Conservation (phyloP, 768 basidiomycete genomes). For the Paxillus rubicundulus region DNA sequence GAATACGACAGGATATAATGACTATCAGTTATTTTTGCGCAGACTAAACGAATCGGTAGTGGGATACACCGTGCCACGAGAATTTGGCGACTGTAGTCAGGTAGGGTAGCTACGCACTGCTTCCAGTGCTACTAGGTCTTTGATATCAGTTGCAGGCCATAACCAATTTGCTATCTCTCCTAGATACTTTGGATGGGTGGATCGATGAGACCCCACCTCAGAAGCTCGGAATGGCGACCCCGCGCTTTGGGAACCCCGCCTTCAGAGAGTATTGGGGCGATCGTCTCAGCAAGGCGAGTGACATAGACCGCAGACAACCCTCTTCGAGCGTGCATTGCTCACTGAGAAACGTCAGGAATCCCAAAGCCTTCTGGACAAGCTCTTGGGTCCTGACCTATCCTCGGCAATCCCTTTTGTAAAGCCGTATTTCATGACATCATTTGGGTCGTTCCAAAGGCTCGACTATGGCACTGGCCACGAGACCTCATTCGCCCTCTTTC, state of each 20-base stretch:
- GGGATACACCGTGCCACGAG: conserved; percentile 53
- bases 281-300: conserved; percentile 68
- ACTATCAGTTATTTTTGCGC: conserved; percentile 72
- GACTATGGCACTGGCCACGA: conserved; percentile 99
- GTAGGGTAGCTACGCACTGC: conserved; percentile 8
- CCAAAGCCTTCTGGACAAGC: conserved; percentile 44
- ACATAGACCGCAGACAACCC: not conserved
- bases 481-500: conserved; percentile 78
- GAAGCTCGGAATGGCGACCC: conserved; percentile 49
- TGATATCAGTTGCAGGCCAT: conserved; percentile 41
- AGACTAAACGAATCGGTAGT: conserved; percentile 77
- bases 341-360: conserved; percentile 41
- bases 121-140: not conserved
- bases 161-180: conserved; percentile 45
- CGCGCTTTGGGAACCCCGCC: conserved; percentile 89
- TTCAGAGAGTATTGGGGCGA: conserved; percentile 79
- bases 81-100: conserved; percentile 11
- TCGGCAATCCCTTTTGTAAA: conserved; percentile 60
- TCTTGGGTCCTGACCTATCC: conserved; percentile 47
- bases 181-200: conserved; percentile 70
- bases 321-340: not conserved
- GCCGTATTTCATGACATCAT: conserved; percentile 78
- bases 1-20: conserved; percentile 63
- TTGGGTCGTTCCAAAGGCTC: conserved; percentile 87
- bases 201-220: conserved; percentile 76